A percentile compares a stretch with the other conserved stretches of the same genome.
Evolutionary conservation across 148 eudicot genomes (phyloP).

Genomic region (Camellia sinensis): DNA sequence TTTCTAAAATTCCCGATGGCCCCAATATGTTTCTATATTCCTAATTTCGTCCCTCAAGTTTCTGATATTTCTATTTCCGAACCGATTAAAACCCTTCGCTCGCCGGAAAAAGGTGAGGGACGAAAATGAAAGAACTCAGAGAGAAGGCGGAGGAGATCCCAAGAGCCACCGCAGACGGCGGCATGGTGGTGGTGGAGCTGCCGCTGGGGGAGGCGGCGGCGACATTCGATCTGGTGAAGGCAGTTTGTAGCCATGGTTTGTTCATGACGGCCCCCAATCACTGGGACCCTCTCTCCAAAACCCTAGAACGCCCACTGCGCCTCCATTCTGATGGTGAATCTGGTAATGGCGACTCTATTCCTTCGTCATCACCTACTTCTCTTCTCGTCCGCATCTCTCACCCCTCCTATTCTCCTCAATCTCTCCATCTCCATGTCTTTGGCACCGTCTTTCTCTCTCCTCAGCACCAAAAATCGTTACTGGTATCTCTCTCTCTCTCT

Average conservation of each 20-base stretch:
- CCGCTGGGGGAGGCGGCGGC: slow-evolving; percentile 32
- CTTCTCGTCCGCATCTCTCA: slow-evolving; percentile 42
- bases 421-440: slow-evolving; percentile 39
- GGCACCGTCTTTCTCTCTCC: slow-evolving; percentile 34
- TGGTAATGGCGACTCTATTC: not conserved
- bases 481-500: slow-evolving; percentile 30
- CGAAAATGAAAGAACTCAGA: not conserved
- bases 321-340: slow-evolving; percentile 20
- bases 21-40: no score
- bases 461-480: slow-evolving; percentile 29
- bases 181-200: slow-evolving; percentile 32
- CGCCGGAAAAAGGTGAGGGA: not conserved
- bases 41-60: no score
- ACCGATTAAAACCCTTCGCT: not conserved
- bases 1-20: no score
- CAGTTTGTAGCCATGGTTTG: slow-evolving; percentile 62
- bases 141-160: not conserved
- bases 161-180: slow-evolving; percentile 8
- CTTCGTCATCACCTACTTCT: slow-evolving; percentile 16
- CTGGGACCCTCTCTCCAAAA: slow-evolving; percentile 50
- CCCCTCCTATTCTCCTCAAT: slow-evolving; percentile 26
- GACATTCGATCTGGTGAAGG: slow-evolving; percentile 44
- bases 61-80: no score
- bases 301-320: slow-evolving; percentile 65
- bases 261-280: slow-evolving; percentile 69